Conservation (phyloP, 306 rosid species). For the Cicer arietinum region DNA sequence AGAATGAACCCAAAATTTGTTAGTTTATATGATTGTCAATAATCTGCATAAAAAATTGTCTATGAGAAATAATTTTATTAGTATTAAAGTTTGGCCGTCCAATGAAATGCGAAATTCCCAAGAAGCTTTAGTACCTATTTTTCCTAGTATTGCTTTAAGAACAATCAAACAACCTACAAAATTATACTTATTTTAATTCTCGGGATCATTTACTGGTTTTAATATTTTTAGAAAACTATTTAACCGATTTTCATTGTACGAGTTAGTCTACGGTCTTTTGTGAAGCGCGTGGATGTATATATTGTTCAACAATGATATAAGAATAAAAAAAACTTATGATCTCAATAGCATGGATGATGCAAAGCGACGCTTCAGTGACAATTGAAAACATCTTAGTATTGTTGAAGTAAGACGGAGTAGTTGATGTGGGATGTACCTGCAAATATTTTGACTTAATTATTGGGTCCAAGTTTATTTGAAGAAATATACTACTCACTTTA, state of each 20-base stretch:
- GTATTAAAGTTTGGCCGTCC: conserved; percentile 60
- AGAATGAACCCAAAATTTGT: conserved; percentile 39
- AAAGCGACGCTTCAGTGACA: no score
- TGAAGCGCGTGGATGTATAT: conserved; percentile 56
- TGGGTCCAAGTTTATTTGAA: no score
- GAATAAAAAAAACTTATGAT: no score
- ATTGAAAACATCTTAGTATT: no score
- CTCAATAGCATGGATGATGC: no score
- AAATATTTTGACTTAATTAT: no score
- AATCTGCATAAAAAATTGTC: conserved; percentile 42
- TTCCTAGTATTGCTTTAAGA: conserved; percentile 67
- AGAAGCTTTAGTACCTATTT: conserved; percentile 66
- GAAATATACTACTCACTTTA: no score
- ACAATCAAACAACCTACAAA: conserved; percentile 69
- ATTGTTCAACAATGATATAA: no score
- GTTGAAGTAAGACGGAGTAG: no score
- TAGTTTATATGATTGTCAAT: conserved; percentile 48
- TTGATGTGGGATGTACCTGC: no score
- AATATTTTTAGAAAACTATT: conserved; percentile 47
- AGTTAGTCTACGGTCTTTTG: conserved; percentile 16
- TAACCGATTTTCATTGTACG: conserved; percentile 15
- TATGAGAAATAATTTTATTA: conserved; percentile 31
- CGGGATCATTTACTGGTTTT: conserved; percentile 69
- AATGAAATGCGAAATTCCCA: conserved; percentile 70
- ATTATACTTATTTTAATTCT: conserved; percentile 50